Evolutionary conservation across 129 eudicot genomes (phyloP).

Genomic region (Helichrysum umbraculigerum): DNA sequence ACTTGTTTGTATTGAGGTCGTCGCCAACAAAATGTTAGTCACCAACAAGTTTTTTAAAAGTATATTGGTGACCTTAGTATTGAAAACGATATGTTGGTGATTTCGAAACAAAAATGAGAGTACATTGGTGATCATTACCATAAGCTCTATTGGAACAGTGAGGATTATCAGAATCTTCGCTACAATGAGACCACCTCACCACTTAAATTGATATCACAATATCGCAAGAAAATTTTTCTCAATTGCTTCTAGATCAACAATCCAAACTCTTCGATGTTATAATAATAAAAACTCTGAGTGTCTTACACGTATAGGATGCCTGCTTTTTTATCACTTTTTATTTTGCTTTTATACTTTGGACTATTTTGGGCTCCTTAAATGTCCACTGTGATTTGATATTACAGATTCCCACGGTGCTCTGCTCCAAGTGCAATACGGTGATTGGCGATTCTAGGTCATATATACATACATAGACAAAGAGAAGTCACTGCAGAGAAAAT

Average conservation of each 20-base stretch:
- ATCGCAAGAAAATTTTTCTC: background rate
- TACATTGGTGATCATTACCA: too few species aligned
- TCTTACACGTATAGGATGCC: background rate
- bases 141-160: background rate
- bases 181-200: constrained; percentile 2
- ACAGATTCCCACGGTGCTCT: background rate
- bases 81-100: too few species aligned
- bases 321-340: background rate
- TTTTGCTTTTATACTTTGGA: background rate
- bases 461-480: background rate
- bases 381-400: background rate
- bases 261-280: background rate
- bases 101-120: too few species aligned
- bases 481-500: background rate
- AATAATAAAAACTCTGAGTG: background rate
- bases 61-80: too few species aligned
- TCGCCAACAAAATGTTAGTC: too few species aligned
- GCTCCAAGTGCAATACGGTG: background rate
- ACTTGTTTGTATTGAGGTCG: too few species aligned
- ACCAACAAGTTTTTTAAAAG: too few species aligned
- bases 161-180: background rate
- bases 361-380: background rate
- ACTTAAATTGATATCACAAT: background rate
- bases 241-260: background rate
- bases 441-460: background rate